phyloP scores from a whole-genome alignment of 2,329 filamentous ascomycete species.

The Cytospora schulzeri region DNA sequence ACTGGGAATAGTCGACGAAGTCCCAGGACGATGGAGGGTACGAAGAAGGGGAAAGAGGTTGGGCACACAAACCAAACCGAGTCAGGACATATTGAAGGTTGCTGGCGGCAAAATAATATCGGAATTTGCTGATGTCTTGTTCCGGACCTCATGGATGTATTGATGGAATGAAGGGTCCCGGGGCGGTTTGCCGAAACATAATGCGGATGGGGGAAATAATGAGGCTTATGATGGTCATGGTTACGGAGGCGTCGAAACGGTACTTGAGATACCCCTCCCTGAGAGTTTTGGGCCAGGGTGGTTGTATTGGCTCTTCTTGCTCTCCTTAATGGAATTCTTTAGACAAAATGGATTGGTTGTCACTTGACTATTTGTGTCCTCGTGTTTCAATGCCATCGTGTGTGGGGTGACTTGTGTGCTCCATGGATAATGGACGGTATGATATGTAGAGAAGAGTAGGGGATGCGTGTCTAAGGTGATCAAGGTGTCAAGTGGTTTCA shows the following conservation, averaged over 20 bases:
- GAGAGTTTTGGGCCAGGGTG: constrained; percentile 23
- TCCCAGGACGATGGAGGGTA: constrained; percentile 10
- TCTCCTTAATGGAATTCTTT: constrained; percentile 24
- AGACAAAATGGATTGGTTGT: constrained; percentile 16
- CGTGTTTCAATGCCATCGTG: not conserved
- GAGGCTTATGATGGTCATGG: constrained; percentile 22
- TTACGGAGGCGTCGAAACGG: constrained; percentile 23
- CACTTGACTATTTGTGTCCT: not conserved
- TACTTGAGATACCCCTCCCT: constrained; percentile 30
- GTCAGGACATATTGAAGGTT: constrained; percentile 24
- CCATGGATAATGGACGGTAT: not conserved
- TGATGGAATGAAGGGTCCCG: constrained; percentile 10
- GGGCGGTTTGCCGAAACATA: constrained; percentile 21
- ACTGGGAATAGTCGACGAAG: constrained; percentile 9
- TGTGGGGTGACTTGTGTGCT: not conserved
- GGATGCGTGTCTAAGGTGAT: not conserved
- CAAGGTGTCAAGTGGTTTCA: not conserved
- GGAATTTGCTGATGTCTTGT: constrained; percentile 21
- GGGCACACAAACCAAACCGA: not conserved
- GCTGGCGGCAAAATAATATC: constrained; percentile 17
- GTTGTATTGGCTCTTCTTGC: constrained; percentile 24
- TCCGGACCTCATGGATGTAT: constrained; percentile 23
- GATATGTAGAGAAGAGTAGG: not conserved
- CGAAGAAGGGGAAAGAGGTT: constrained; percentile 6
- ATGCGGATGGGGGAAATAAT: constrained; percentile 26